Conservation (phyloP, 1,284 basidiomycete species). For the Fomitopsis betulina region DNA sequence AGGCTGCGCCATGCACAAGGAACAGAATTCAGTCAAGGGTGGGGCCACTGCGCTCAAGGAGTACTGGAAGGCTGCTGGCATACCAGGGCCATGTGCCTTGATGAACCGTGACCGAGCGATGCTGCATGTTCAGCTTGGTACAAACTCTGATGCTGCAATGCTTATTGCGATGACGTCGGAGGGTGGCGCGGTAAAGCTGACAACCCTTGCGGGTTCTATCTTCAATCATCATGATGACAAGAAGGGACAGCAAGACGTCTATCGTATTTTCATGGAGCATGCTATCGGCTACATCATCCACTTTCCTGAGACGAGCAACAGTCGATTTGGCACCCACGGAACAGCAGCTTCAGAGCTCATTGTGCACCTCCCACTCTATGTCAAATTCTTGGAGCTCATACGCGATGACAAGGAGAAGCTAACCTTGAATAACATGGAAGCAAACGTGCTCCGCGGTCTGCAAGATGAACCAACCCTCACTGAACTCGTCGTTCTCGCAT, state of each 20-base stretch:
- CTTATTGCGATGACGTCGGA: too few relatives aligned
- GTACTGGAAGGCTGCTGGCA: conserved; percentile 4
- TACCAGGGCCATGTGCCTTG: too few relatives aligned
- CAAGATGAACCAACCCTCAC: too few relatives aligned
- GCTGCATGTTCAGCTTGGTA: too few relatives aligned
- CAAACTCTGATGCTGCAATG: too few relatives aligned
- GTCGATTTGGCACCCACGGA: too few relatives aligned
- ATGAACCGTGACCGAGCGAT: too few relatives aligned
- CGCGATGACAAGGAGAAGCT: conserved; percentile 22
- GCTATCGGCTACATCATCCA: conserved; percentile 11
- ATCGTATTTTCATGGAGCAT: conserved; percentile 19
- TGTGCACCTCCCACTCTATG: conserved; percentile 11
- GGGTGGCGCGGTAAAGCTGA: conserved; percentile 13
- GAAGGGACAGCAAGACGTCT: conserved; percentile 25
- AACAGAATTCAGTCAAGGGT: conserved; percentile 32
- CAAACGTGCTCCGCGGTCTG: conserved; percentile 22
- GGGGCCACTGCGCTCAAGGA: conserved; percentile 21
- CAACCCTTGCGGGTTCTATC: conserved; percentile 22
- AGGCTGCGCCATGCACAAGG: conserved; percentile 39
- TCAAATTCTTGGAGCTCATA: conserved; percentile 22
- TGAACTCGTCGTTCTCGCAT: too few relatives aligned
- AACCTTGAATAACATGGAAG: conserved; percentile 29
- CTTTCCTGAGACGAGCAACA: too few relatives aligned
- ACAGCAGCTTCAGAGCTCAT: too few relatives aligned
- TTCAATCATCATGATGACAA: conserved; percentile 32